phyloP scores from a whole-genome alignment of 495 filamentous ascomycete genomes.

The Parachaetomium inaequale region DNA sequence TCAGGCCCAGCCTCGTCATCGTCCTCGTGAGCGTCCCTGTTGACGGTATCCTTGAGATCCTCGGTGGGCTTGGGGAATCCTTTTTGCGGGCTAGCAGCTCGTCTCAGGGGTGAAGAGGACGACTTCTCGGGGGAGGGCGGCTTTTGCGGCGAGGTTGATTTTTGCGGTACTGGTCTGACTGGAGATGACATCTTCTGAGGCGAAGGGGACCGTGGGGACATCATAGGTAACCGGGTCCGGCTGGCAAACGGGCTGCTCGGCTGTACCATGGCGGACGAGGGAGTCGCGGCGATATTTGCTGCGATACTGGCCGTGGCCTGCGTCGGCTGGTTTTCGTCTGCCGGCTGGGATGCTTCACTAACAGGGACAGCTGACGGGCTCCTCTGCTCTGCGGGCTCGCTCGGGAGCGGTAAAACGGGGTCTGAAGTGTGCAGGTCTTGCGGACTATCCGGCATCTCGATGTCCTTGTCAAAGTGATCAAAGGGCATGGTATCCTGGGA shows the following conservation, averaged over 20 bases:
- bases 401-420: constrained; percentile 15
- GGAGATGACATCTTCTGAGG: constrained; percentile 28
- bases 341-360: constrained; percentile 57
- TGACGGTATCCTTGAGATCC: constrained; percentile 5
- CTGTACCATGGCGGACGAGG: constrained; percentile 16
- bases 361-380: constrained; percentile 24
- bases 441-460: constrained; percentile 26
- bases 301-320: constrained; percentile 13
- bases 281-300: constrained; percentile 8
- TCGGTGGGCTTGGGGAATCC: constrained; percentile 24
- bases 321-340: constrained; percentile 55
- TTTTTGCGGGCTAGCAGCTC: not conserved
- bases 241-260: constrained; percentile 21
- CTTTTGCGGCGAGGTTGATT: constrained; percentile 15
- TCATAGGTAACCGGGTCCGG: constrained; percentile 21
- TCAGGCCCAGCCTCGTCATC: constrained; percentile 48
- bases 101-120: constrained; percentile 18
- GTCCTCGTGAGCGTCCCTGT: constrained; percentile 30
- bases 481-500: constrained; percentile 39
- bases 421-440: constrained; percentile 19
- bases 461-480: constrained; percentile 28
- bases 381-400: constrained; percentile 13
- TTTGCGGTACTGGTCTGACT: constrained; percentile 12
- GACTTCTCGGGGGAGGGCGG: constrained; percentile 25
- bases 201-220: constrained; percentile 26